A percentile compares a stretch with the other conserved stretches of the same genome.
phyloP scores from a whole-genome alignment of 2,329 filamentous ascomycete species.

The Epichloe scottii region DNA sequence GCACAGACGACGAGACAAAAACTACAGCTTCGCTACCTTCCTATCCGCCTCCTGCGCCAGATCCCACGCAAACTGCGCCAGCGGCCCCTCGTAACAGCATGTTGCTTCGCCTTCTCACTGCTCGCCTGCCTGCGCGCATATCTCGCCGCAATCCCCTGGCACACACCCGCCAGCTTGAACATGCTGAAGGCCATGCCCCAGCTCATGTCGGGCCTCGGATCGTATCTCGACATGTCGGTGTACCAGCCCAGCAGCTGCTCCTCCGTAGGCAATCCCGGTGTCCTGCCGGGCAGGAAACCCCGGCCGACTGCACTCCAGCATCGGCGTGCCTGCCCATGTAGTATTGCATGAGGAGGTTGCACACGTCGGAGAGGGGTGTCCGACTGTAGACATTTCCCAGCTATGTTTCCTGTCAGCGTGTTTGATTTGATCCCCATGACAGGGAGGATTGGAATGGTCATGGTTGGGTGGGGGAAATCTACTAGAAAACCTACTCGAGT shows the following conservation, averaged over 20 bases:
- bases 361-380: constrained; percentile 85
- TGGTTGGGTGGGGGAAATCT: not conserved
- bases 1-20: not conserved
- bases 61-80: constrained; percentile 70
- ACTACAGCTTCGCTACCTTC: constrained; percentile 16
- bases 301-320: constrained; percentile 17
- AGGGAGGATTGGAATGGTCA: not conserved
- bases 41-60: constrained; percentile 40
- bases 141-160: constrained; percentile 84
- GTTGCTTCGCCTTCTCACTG: constrained; percentile 64
- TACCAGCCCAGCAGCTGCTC: constrained; percentile 31
- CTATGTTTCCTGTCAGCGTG: constrained; percentile 19
- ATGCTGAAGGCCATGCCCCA: constrained; percentile 52
- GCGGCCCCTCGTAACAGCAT: constrained; percentile 56
- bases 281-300: constrained; percentile 49
- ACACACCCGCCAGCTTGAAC: constrained; percentile 49
- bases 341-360: constrained; percentile 51
- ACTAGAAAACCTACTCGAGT: constrained; percentile 57
- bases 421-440: not conserved
- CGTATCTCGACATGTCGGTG: constrained; percentile 49
- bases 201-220: constrained; percentile 46
- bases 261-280: constrained; percentile 46
- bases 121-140: constrained; percentile 80
- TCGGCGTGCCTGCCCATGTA: constrained; percentile 20
- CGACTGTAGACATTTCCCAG: constrained; percentile 97